Base-by-base conservation (phyloP, 1,284 basidiomycete genomes). In the Rhodotorula sp. region DNA sequence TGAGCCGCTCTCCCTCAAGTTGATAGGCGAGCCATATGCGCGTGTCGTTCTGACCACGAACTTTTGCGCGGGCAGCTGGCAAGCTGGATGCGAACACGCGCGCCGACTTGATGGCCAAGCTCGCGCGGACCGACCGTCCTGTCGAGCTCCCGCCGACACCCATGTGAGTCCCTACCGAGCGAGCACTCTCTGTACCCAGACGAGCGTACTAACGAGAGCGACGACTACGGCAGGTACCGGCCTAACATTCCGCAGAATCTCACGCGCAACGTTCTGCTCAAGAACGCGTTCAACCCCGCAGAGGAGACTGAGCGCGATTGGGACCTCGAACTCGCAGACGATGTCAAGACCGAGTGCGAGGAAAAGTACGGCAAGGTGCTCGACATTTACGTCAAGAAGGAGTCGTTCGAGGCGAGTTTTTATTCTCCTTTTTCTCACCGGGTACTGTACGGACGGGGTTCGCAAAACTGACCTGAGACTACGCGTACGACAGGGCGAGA, bases 21-120 rank as follows among this genome's bases (percentile, higher is more conserved):
- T n/a, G n/a, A n/a, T n/a, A n/a, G n/a, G n/a, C n/a, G n/a, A n/a
- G n/a, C n/a, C n/a, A n/a, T n/a, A n/a, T n/a, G 21, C 57, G 14
- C 16, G 7, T 38, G 7, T 19, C 12, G 28, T 16, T 5, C 63
- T 66, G 19, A 59, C 38, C 2, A 1, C 8, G 4, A 10, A n/a
- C 18, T n/a, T 28, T 2, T 23, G 1, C 5, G 10, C 18, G 28
- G n/a, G n/a, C 58, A 79, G 79, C 79, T n/a, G 74, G 73, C 89
- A 92, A 93, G 85, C 87, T 95, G 85, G 95, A 95, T 84, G 91
- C 90, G 84, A 91, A 90, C 77, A 92, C 92, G 80, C 90, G 94
- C 83, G 93, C 95, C 85, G 92, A 93, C 82, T 90, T 97, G 84
- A 97, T 97, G 94, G 92, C 94, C 84, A 97, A 97, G 88, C 90